Percentiles rank a stretch among this genome's conserved stretches.
Evolutionary conservation across 768 basidiomycete genomes (phyloP).

Genomic region (Tulasnella sp.): DNA sequence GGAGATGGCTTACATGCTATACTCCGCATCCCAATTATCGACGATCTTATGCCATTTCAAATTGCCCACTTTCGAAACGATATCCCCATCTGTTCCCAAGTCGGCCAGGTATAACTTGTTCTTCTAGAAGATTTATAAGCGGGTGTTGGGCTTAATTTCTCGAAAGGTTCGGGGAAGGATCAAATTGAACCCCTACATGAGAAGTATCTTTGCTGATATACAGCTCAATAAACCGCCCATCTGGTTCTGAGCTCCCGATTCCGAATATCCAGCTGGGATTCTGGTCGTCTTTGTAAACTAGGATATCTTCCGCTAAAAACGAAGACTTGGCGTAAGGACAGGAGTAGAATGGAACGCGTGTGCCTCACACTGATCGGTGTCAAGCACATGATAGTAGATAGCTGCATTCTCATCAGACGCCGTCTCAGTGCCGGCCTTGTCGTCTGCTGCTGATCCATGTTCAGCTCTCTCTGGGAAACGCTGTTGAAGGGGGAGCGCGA

Average conservation of each 20-base stretch:
- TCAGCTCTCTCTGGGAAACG: conserved; percentile 50
- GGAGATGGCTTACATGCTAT: conserved; percentile 45
- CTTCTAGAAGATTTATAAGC: conserved; percentile 41
- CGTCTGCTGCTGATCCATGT: conserved; percentile 35
- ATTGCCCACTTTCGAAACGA: conserved; percentile 43
- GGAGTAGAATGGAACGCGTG: too few species aligned
- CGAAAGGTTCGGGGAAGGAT: too few species aligned
- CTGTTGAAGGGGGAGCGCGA: conserved; percentile 26
- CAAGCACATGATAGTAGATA: conserved; percentile 68
- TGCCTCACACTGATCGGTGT: conserved; percentile 54
- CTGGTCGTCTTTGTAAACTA: too few species aligned
- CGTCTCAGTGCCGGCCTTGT: conserved; percentile 52
- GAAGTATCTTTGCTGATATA: too few species aligned
- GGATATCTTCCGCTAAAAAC: too few species aligned
- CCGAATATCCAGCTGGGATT: too few species aligned
- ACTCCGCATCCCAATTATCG: conserved; percentile 60
- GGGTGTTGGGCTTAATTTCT: background rate
- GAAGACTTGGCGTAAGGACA: too few species aligned
- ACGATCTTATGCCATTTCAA: conserved; percentile 68
- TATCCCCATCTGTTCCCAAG: conserved; percentile 38
- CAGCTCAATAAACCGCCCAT: too few species aligned
- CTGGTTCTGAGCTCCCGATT: too few species aligned
- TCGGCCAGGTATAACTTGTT: conserved; percentile 69
- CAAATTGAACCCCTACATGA: too few species aligned
- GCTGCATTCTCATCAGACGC: conserved; percentile 57